Evolutionary conservation across 1,284 basidiomycete genomes (phyloP), one percentile per base, ranked within the genome.

Genomic region (Irpex sp.): DNA sequence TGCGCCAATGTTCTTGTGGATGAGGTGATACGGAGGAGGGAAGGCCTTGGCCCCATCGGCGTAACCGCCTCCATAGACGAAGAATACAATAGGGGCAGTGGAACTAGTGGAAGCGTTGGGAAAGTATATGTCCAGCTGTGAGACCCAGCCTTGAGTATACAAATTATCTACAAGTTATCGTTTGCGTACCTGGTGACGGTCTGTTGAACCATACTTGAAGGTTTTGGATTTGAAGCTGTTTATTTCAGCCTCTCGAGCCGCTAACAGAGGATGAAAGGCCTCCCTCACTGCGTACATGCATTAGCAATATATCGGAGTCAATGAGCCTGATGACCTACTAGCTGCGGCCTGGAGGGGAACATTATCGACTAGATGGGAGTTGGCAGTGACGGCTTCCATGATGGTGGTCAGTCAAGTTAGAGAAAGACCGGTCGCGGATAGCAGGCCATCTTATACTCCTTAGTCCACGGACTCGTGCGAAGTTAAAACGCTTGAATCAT

Each of bases 51-150:
- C 75, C 1, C 87, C 87, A 0, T 71, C 70, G 62, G 75, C 74
- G 69, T 86, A 87, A 1, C 86, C 86, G 4, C 87, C 88, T 0
- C 87, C 88, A 65, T 89, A 89, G 51, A 83, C 66, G 71, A 83
- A 88, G 71, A 89, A 82, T 17, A 90, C 71, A 21, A 88, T 75
- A 0, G 85, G 84, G 0, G 78, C 75, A 63, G 26, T 26, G 4
- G 26, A 26, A 26, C 78, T 79, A 4, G 68, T 73, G 3, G 61
- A 58, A 7, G 69, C 61, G 13, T 76, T 64, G 0, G 87, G 87
- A 68, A 85, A 86, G 69, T 87, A 88, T 0, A 87, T 76, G 63
- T 85, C 83, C 13, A 85, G 74, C 82, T 84, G 53, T 13, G 7
- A 5, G 17, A 33, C 31, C 36, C 46, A 57, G 31, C 17, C 26